A percentile compares a stretch with the other conserved stretches of the same genome.
Conservation (phyloP, 306 rosid genomes). For the Adenanthera pavonina region DNA sequence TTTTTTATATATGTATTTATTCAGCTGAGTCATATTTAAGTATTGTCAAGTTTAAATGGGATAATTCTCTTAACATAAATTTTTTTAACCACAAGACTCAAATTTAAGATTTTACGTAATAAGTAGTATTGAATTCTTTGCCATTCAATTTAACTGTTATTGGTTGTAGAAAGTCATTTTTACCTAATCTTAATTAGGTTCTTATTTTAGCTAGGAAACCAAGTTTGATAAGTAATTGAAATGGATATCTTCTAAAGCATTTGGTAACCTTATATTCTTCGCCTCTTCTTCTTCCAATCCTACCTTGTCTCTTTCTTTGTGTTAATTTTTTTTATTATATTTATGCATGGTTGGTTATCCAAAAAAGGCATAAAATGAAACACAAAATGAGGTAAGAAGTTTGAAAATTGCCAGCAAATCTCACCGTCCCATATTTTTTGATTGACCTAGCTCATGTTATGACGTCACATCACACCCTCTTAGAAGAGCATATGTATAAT, state of each 20-base stretch:
- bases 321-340: conserved; percentile 25
- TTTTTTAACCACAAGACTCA: no score
- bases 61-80: no score
- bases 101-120: no score
- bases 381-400: conserved; percentile 62
- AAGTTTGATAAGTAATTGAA: conserved; percentile 44
- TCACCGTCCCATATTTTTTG: conserved; percentile 40
- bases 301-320: conserved; percentile 29
- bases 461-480: conserved; percentile 65
- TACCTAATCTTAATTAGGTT: no score
- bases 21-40: no score
- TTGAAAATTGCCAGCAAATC: conserved; percentile 44
- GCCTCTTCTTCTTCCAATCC: conserved; percentile 29
- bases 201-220: conserved; percentile 38
- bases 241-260: neutral
- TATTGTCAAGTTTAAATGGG: no score
- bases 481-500: conserved; percentile 22
- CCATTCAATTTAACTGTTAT: no score
- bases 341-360: conserved; percentile 46
- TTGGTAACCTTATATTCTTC: neutral
- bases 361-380: conserved; percentile 38
- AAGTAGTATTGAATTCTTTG: no score
- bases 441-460: conserved; percentile 44
- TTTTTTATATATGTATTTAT: no score
- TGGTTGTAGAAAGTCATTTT: no score